Base-by-base conservation (phyloP, 352 stramenopile genomes). In the Ophiocytium majus region DNA sequence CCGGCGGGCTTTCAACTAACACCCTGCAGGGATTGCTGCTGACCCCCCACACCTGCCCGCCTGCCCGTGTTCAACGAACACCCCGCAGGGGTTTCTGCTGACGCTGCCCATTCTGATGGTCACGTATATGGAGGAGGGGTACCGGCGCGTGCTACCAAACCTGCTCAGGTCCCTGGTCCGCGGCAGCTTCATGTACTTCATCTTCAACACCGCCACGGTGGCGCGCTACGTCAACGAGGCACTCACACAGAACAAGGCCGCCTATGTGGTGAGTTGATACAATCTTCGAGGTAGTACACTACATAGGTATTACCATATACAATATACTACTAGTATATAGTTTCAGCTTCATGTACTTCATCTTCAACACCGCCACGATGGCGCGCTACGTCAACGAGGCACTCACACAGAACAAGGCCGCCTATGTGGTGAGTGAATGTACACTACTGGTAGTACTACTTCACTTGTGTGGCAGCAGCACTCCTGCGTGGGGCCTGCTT, bases 81-180 rank as follows among this genome's bases (percentile, higher is more conserved):
- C 14, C 43, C 43, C 14, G 79, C 81, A 86, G 37, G 85, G 85
- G 10, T 88, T 88, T 79, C 74, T 88, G 66, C 80, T 88, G 19
- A 88, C 86, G 63, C 80, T 88, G 32, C 85, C 85, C 76, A 88
- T 88, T 37, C 85, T 81, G 35, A 63, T 88, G 32, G 57, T 88
- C n/a, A 49, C 83, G 1, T 74, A 63, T 0, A 71, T 88, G 0
- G 85, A 88, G 81, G 71, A 82, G 50, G 84, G 84, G 9, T 9
- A 86, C 9, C 50, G 57, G 66, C 32, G 37, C 63, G 84, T 80
- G 32, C 32, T 86, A 23, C 57, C 81, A 31, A 88, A 80, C 28
- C 37, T 82, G 32, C 57, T 86, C 63, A 83, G 80, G n/a, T n/a
- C n/a, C n/a, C n/a, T n/a, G n/a, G n/a, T n/a, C n/a, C 95, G 81